A percentile compares a stretch with the other conserved stretches of the same genome.
These are phyloP conservation scores for Paramecium sexaurelia DNA, from an alignment of 73 alveolate genomes.

Conservation along the genomic window DNA sequence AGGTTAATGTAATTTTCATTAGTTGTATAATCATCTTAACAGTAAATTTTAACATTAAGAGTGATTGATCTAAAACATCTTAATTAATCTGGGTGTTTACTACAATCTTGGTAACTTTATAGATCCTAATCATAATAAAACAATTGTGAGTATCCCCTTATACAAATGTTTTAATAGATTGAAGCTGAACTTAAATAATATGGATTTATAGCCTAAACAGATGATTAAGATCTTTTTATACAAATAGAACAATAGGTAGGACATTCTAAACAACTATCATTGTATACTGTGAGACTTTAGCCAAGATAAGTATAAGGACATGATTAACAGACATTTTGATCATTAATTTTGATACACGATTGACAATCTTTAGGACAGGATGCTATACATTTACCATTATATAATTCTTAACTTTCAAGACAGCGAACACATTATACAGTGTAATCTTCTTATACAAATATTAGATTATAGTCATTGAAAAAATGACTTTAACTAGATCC, in stretches of 20 bases:
- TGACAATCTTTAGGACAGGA: background rate
- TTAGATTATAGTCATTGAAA: background rate
- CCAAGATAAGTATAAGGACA: background rate
- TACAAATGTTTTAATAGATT: background rate
- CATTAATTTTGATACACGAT: background rate
- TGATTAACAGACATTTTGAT: background rate
- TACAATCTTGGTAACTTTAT: background rate
- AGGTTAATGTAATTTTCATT: background rate
- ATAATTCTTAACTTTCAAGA: background rate
- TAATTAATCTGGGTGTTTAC: background rate
- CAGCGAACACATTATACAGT: background rate
- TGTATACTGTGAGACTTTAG: background rate
- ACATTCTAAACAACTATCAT: background rate
- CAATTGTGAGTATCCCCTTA: background rate
- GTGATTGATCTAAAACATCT: background rate
- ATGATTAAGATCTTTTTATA: background rate
- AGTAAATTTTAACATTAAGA: background rate
- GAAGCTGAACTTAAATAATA: background rate
- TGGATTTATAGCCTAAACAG: background rate
- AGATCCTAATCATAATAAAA: background rate
- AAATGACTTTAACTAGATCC: background rate
- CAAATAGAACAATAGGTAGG: background rate
- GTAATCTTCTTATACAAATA: background rate
- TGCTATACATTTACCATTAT: background rate
- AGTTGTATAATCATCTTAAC: background rate